phyloP scores from a whole-genome alignment of 2,329 filamentous ascomycete genomes.

The Talaromyces sp. region DNA sequence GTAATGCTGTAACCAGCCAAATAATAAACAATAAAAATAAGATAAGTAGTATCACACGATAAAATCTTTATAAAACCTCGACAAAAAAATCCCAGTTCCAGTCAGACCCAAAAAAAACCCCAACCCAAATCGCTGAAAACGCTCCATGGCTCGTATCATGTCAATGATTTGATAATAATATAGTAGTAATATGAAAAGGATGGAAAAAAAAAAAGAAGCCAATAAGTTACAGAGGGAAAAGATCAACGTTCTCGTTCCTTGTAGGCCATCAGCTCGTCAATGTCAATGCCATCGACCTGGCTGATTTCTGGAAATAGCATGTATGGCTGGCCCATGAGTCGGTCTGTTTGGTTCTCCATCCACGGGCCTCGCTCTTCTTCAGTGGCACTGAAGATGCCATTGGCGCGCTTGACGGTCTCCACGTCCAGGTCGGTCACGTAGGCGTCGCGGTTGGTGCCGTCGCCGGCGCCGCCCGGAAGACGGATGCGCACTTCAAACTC shows the following conservation, averaged over 20 bases:
- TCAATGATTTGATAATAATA: not conserved
- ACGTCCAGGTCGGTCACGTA: slow-evolving; percentile 94
- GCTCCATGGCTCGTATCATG: slow-evolving; percentile 1
- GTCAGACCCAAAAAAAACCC: not conserved
- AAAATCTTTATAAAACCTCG: not conserved
- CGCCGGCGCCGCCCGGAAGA: slow-evolving; percentile 68
- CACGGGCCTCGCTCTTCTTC: slow-evolving; percentile 84
- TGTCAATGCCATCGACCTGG: slow-evolving; percentile 30
- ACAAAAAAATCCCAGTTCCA: not conserved
- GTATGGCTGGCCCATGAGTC: slow-evolving; percentile 32
- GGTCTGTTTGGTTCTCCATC: slow-evolving; percentile 42
- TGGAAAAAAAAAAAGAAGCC: not conserved
- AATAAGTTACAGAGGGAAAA: not conserved
- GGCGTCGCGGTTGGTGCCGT: slow-evolving; percentile 74
- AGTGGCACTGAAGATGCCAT: slow-evolving; percentile 74
- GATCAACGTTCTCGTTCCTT: slow-evolving; percentile 3
- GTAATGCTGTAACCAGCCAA: not conserved
- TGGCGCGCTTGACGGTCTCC: slow-evolving; percentile 80
- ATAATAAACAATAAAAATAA: not conserved
- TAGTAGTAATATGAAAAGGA: not conserved
- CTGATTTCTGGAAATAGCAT: slow-evolving; percentile 26
- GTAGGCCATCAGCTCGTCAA: slow-evolving; percentile 13
- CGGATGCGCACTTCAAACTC: slow-evolving; percentile 89
- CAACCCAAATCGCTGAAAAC: not conserved
- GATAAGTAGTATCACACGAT: not conserved